A percentile compares a stretch with the other conserved stretches of the same genome.
Evolutionary conservation across 2,329 filamentous ascomycete species (phyloP).

Genomic region (Aspergillus proliferans): DNA sequence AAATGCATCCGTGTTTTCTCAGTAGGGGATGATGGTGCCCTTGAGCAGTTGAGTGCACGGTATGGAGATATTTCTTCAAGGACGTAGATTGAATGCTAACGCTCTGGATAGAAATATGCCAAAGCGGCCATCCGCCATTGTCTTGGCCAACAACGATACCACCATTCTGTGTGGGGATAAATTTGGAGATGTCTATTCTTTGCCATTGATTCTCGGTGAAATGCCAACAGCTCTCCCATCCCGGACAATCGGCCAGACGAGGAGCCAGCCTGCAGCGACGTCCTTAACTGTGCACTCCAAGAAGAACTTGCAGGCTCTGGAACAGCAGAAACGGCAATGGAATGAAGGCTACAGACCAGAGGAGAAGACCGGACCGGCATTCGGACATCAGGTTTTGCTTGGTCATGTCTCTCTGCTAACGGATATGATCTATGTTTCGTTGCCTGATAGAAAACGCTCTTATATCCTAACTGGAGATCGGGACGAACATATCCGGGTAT

Average conservation of each 20-base stretch:
- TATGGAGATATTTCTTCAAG: constrained; percentile 31
- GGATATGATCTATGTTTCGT: constrained; percentile 55
- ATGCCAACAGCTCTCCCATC: constrained; percentile 30
- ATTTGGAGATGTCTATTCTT: constrained; percentile 89
- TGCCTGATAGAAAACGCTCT: constrained; percentile 42
- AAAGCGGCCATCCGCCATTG: constrained; percentile 75
- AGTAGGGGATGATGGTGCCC: constrained; percentile 53
- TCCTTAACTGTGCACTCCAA: constrained; percentile 56
- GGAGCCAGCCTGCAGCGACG: constrained; percentile 48
- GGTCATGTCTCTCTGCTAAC: constrained; percentile 96
- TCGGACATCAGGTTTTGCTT: constrained; percentile 72
- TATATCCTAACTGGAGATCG: constrained; percentile 64
- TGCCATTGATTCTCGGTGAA: constrained; percentile 59
- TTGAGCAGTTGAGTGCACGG: constrained; percentile 68
- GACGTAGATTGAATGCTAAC: constrained; percentile 5
- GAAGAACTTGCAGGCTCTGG: constrained; percentile 53
- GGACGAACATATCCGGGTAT: constrained; percentile 83
- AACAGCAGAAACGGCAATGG: constrained; percentile 49
- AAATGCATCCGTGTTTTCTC: constrained; percentile 82
- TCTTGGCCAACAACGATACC: constrained; percentile 60
- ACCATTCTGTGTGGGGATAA: constrained; percentile 85
- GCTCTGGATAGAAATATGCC: constrained; percentile 62
- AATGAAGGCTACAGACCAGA: constrained; percentile 35
- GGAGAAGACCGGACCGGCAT: constrained; percentile 50
- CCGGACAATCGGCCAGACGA: constrained; percentile 19